Evolutionary conservation across 1,139 yeast genomes (phyloP).

Genomic region (Groenewaldozyma sp.): DNA sequence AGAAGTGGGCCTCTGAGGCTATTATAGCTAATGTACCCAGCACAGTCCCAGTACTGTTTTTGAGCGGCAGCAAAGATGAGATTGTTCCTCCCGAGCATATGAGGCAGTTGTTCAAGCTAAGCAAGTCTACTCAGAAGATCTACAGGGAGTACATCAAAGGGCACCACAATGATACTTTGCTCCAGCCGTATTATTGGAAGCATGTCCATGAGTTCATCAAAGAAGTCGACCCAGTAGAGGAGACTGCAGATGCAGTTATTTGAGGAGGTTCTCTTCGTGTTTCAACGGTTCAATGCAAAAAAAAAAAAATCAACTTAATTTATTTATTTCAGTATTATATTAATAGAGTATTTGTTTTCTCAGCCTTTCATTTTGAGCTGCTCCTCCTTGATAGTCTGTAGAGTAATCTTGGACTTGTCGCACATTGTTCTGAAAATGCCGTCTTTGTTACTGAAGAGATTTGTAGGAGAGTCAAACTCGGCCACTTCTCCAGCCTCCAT

Average conservation of each 20-base stretch:
- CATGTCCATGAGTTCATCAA: slow-evolving; percentile 49
- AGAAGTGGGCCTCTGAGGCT: slow-evolving; percentile 73
- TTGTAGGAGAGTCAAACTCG: slow-evolving; percentile 43
- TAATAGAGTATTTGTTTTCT: not conserved
- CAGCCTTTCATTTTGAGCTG: not conserved
- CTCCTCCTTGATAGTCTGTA: slow-evolving; percentile 24
- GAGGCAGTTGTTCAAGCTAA: slow-evolving; percentile 44
- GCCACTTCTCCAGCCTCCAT: slow-evolving; percentile 54
- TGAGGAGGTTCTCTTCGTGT: not conserved
- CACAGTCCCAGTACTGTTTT: slow-evolving; percentile 55
- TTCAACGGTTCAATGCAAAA: not conserved
- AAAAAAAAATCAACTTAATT: not conserved
- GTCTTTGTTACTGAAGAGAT: slow-evolving; percentile 33
- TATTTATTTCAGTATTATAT: not conserved
- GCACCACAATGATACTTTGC: slow-evolving; percentile 71
- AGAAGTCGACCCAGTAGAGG: slow-evolving; percentile 28
- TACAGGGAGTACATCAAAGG: slow-evolving; percentile 50
- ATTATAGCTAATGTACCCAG: slow-evolving; percentile 46
- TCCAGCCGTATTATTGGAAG: slow-evolving; percentile 70
- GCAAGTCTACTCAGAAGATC: slow-evolving; percentile 20
- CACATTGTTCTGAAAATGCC: slow-evolving; percentile 58
- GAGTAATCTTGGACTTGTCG: slow-evolving; percentile 41
- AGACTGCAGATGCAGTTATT: too few relatives aligned
- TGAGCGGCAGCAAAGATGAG: slow-evolving; percentile 75
- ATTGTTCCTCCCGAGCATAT: slow-evolving; percentile 86